Conservation (phyloP, 176 grass and related monocot genomes). For the Avena insularis region DNA sequence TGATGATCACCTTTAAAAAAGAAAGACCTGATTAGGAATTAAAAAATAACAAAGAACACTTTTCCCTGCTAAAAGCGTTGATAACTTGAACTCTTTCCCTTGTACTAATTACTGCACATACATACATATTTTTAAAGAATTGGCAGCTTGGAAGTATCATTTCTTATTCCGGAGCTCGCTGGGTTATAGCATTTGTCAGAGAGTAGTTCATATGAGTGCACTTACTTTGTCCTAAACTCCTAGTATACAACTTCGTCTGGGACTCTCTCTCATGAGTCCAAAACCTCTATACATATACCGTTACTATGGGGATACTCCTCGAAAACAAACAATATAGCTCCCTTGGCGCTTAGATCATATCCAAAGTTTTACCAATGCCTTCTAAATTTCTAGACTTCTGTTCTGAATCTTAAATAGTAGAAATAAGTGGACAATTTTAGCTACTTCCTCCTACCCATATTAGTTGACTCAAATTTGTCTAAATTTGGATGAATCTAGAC, state of each 20-base stretch:
- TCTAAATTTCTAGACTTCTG: not conserved
- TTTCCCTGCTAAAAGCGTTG: not conserved
- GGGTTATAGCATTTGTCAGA: not conserved
- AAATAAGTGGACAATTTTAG: not conserved
- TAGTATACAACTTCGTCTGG: not conserved
- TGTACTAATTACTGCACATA: not conserved
- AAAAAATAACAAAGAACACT: not conserved
- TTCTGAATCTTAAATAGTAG: not conserved
- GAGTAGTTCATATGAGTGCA: not conserved
- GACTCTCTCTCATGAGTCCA: not conserved
- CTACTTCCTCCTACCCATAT: too few species aligned
- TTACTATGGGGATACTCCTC: not conserved
- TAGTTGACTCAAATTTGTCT: too few species aligned
- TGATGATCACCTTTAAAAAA: conserved; percentile 61
- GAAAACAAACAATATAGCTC: not conserved
- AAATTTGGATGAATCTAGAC: too few species aligned
- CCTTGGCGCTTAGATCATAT: not conserved
- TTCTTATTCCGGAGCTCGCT: not conserved
- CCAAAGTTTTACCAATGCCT: not conserved
- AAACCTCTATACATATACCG: not conserved
- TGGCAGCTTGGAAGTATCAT: not conserved
- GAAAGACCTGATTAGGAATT: conserved; percentile 16
- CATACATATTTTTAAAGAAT: not conserved
- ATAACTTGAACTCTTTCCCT: not conserved
- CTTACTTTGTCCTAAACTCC: not conserved